phyloP scores from a whole-genome alignment of 768 basidiomycete species.

The Tricholoma saponaceum region DNA sequence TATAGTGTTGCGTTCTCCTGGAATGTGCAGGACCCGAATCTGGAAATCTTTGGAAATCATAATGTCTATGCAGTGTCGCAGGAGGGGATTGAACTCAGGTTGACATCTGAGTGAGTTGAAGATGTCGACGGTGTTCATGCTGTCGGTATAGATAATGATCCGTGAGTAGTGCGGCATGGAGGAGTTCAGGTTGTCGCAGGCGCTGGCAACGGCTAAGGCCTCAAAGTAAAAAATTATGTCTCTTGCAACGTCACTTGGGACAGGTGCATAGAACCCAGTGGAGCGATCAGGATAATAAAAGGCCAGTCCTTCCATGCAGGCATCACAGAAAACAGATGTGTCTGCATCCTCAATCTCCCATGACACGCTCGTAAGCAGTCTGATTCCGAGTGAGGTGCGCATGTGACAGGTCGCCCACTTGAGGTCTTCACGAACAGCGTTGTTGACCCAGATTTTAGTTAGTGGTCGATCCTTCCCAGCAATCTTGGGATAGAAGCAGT shows the following conservation, averaged over 20 bases:
- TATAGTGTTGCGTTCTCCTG: slow-evolving; percentile 18
- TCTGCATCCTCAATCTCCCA: slow-evolving; percentile 12
- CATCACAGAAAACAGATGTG: not conserved
- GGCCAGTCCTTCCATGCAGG: slow-evolving; percentile 8
- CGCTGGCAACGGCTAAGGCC: slow-evolving; percentile 8
- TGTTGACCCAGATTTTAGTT: slow-evolving; percentile 20
- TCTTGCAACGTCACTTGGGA: not conserved
- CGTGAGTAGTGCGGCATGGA: not conserved
- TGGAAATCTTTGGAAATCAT: slow-evolving; percentile 1
- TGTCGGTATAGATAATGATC: slow-evolving; percentile 18
- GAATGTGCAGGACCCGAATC: slow-evolving; percentile 13
- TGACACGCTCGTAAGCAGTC: slow-evolving; percentile 11
- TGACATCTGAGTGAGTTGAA: no score
- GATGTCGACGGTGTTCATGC: no score
- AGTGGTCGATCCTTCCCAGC: slow-evolving; percentile 12
- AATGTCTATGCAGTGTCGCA: slow-evolving; percentile 12
- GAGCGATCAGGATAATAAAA: slow-evolving; percentile 15
- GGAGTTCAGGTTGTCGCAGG: not conserved
- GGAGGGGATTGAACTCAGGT: slow-evolving; percentile 16
- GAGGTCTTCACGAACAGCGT: no score
- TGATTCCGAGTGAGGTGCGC: slow-evolving; percentile 10
- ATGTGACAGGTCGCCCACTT: slow-evolving; percentile 30
- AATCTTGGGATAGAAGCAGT: slow-evolving; percentile 27
- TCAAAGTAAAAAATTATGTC: slow-evolving; percentile 23
- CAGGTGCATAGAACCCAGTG: slow-evolving; percentile 9